phyloP scores from a whole-genome alignment of 345 rosid species.

The Syzygium jambos region DNA sequence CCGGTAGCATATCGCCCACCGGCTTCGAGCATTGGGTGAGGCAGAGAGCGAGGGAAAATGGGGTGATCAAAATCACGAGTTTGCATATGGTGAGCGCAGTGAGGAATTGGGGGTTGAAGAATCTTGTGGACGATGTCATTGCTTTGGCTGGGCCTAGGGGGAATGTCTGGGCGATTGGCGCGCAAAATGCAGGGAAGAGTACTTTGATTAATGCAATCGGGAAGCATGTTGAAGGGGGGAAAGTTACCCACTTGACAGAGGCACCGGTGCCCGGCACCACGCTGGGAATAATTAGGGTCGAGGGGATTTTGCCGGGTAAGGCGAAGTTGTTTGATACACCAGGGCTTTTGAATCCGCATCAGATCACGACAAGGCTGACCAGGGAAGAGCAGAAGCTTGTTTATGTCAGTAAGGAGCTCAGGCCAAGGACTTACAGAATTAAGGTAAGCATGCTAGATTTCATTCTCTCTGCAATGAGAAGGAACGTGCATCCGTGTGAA shows the following conservation, averaged over 20 bases:
- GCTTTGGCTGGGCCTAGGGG: conserved; percentile 76
- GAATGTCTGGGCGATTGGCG: conserved; percentile 85
- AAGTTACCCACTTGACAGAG: conserved; percentile 63
- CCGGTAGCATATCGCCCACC: conserved; percentile 59
- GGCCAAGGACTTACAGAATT: conserved; percentile 87
- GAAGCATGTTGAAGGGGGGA: conserved; percentile 40
- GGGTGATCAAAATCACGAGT: conserved; percentile 51
- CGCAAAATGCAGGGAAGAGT: conserved; percentile 91
- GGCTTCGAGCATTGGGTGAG: conserved; percentile 83
- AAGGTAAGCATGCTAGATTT: conserved; percentile 39
- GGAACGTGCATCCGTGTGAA: background rate
- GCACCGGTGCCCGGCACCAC: conserved; percentile 95
- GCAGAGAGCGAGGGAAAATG: conserved; percentile 77
- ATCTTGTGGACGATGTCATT: conserved; percentile 63
- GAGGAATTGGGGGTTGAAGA: conserved; percentile 81
- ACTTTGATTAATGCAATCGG: conserved; percentile 75
- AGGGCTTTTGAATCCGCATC: conserved; percentile 76
- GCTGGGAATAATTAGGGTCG: conserved; percentile 70
- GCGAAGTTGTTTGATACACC: conserved; percentile 90
- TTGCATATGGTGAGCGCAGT: conserved; percentile 84
- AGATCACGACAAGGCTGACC: conserved; percentile 73
- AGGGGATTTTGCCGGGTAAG: conserved; percentile 72
- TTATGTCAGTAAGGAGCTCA: conserved; percentile 65
- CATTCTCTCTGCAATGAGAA: background rate
- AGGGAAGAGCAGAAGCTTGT: conserved; percentile 93